Conservation (phyloP, 2,329 filamentous ascomycete genomes). For the Penicillium sp. region DNA sequence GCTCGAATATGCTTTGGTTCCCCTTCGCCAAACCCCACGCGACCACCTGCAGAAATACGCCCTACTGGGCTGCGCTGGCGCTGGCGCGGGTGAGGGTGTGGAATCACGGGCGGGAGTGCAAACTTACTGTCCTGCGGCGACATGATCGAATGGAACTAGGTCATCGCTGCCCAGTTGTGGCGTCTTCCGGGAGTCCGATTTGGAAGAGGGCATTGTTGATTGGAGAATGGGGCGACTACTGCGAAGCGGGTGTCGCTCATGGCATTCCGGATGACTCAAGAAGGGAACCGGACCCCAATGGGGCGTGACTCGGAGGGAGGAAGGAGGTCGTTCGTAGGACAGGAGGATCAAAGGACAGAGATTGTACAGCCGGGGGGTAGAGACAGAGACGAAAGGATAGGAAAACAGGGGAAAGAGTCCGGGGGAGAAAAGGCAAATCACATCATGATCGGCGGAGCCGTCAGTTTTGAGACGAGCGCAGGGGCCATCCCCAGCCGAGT, state of each 20-base stretch:
- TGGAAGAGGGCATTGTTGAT: constrained; percentile 37
- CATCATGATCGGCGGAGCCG: background rate
- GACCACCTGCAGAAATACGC: background rate
- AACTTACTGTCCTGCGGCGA: constrained; percentile 54
- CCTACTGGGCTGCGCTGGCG: background rate
- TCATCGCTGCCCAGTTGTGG: constrained; percentile 41
- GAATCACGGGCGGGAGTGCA: background rate
- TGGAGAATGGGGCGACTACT: constrained; percentile 5
- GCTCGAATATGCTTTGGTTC: background rate
- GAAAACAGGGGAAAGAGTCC: background rate
- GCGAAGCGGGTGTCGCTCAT: constrained; percentile 1
- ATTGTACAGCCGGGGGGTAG: background rate
- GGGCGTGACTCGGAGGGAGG: background rate
- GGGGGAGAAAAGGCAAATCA: background rate
- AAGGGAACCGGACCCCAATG: background rate
- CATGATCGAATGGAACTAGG: constrained; percentile 49
- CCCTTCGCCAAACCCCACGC: background rate
- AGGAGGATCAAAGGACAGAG: background rate
- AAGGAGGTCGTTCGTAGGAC: background rate
- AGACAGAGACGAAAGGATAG: background rate
- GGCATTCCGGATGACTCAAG: constrained; percentile 19
- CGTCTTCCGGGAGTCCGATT: constrained; percentile 36
- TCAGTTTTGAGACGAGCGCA: constrained; percentile 6
- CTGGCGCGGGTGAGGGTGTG: constrained; percentile 7
- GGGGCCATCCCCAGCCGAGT: constrained; percentile 6